Evolutionary conservation across 1,284 basidiomycete genomes (phyloP).

Genomic region (Psilocybe mexicana): DNA sequence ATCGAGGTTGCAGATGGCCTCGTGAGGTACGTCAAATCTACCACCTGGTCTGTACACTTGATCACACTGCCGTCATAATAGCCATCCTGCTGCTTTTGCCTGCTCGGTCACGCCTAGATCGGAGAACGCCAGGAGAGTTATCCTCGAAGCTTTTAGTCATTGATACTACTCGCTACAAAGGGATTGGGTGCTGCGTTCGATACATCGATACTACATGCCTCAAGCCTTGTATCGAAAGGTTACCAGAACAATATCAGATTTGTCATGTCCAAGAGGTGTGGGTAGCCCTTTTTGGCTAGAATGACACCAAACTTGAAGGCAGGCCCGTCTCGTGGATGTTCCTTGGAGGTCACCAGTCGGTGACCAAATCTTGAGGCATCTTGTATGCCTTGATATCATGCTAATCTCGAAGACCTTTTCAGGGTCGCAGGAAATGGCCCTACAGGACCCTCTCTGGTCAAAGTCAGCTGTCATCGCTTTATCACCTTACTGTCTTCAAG

Average conservation of each 20-base stretch:
- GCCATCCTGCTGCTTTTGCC: constrained; percentile 31
- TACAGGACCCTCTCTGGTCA: no score
- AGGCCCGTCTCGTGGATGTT: constrained; percentile 45
- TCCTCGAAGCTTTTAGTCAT: constrained; percentile 13
- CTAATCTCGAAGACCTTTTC: no score
- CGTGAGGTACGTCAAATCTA: constrained; percentile 10
- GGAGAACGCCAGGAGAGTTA: constrained; percentile 1
- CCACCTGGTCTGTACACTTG: neutral
- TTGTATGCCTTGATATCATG: constrained; percentile 28
- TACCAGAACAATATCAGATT: no score
- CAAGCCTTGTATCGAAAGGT: no score
- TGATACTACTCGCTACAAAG: neutral
- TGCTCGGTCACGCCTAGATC: constrained; percentile 32
- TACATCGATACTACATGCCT: no score
- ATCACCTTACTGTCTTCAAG: no score
- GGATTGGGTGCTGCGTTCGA: no score
- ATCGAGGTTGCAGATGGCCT: constrained; percentile 20
- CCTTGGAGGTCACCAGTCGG: constrained; percentile 32
- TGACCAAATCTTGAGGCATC: constrained; percentile 34
- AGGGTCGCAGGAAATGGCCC: no score
- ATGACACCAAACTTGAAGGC: constrained; percentile 34
- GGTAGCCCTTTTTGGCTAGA: constrained; percentile 13
- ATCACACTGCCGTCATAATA: constrained; percentile 1
- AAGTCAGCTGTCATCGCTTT: no score
- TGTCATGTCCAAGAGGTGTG: no score